phyloP scores from a whole-genome alignment of 805 yeast species.

The Cyberlindnera euphorbiae region DNA sequence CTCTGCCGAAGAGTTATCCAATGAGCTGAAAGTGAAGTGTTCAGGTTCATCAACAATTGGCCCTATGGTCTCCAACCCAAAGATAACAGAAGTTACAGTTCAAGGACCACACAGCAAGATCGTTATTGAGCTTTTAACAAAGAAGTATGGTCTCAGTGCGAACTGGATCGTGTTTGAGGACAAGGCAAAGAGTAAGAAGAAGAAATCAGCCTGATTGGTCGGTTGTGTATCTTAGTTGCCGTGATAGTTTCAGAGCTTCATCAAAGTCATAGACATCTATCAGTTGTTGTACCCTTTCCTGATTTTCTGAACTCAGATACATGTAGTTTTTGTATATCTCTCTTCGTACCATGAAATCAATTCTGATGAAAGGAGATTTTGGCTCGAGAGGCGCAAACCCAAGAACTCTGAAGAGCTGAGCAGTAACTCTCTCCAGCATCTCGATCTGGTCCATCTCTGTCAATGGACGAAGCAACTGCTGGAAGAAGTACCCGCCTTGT shows the following conservation, averaged over 20 bases:
- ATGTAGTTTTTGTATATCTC: constrained; percentile 11
- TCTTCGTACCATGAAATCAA: constrained; percentile 14
- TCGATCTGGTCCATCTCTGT: constrained; percentile 13
- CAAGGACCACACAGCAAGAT: constrained; percentile 84
- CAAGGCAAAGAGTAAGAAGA: constrained; percentile 52
- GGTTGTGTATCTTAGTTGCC: constrained; percentile 1
- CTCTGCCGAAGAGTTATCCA: constrained; percentile 60
- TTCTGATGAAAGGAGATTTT: constrained; percentile 12
- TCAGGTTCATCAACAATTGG: constrained; percentile 85
- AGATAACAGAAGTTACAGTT: constrained; percentile 64
- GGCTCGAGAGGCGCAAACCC: constrained; percentile 11
- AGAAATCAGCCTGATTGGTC: constrained; percentile 23
- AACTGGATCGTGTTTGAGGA: constrained; percentile 64
- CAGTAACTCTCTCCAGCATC: constrained; percentile 9
- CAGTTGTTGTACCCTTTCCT: background rate
- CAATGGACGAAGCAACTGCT: constrained; percentile 3
- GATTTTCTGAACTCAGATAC: background rate
- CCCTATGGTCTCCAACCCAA: constrained; percentile 50
- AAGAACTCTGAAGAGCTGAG: constrained; percentile 8
- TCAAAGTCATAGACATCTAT: constrained; percentile 1
- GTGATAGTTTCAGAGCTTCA: constrained; percentile 9
- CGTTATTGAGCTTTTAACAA: constrained; percentile 52
- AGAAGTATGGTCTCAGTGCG: constrained; percentile 56
- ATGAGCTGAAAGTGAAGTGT: constrained; percentile 69
- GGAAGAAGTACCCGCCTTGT: constrained; percentile 1